Percentiles rank a stretch among this genome's conserved stretches.
phyloP scores from a whole-genome alignment of 495 filamentous ascomycete genomes.

The Articulospora tetracladia region DNA sequence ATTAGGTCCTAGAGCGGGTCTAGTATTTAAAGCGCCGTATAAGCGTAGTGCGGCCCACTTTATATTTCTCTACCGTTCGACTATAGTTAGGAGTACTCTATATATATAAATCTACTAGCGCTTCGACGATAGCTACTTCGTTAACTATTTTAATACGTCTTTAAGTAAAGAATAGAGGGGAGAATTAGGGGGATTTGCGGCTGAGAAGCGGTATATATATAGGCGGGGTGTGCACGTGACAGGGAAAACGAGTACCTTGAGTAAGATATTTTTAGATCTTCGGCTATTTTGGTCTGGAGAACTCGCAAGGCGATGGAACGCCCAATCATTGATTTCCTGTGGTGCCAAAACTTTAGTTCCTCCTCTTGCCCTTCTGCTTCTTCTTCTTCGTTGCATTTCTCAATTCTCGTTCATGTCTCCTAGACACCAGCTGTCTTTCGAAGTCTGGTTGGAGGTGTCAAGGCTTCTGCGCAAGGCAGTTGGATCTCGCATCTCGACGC shows the following conservation, averaged over 20 bases:
- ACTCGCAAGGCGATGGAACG: too few species aligned
- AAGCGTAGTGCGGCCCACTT: neutral
- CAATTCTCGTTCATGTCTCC: too few species aligned
- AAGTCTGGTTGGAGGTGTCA: too few species aligned
- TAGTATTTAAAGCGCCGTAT: neutral
- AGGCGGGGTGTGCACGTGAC: neutral
- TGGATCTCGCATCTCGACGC: too few species aligned
- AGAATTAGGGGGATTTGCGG: neutral
- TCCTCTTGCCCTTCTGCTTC: neutral
- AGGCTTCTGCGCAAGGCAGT: too few species aligned
- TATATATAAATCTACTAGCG: neutral
- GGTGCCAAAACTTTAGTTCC: too few species aligned
- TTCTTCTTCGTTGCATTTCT: too few species aligned
- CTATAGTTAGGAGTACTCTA: neutral
- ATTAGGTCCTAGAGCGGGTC: neutral
- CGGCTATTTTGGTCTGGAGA: too few species aligned
- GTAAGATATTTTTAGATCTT: too few species aligned
- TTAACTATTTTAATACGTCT: neutral
- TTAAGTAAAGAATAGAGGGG: neutral
- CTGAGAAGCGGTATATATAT: neutral
- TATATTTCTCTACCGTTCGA: neutral
- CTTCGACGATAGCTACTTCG: neutral
- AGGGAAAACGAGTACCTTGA: neutral
- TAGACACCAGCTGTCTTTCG: too few species aligned
- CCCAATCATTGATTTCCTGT: too few species aligned